Conservation (phyloP, 2,329 filamentous ascomycete species). For the Rhytidhysteron rufulum region DNA sequence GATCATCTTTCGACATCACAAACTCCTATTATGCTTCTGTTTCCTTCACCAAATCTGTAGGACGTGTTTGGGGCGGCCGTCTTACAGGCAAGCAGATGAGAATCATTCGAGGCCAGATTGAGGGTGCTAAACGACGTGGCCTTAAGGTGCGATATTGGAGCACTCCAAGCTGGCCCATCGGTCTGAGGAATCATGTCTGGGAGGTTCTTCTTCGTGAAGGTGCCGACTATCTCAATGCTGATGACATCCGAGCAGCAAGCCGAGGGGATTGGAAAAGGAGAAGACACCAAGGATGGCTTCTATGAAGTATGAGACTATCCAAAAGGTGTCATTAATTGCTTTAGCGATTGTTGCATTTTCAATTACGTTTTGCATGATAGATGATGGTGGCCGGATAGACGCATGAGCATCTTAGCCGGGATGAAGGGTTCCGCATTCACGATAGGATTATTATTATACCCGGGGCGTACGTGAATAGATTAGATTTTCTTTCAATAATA, state of each 20-base stretch:
- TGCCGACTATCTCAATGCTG: constrained; percentile 55
- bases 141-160: constrained; percentile 57
- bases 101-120: constrained; percentile 49
- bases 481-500: too few species aligned
- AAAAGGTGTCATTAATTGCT: too few species aligned
- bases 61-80: constrained; percentile 45
- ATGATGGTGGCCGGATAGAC: too few species aligned
- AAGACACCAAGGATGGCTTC: constrained; percentile 22
- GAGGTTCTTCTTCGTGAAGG: constrained; percentile 50
- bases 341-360: too few species aligned
- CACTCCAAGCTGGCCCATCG: constrained; percentile 53
- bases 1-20: constrained; percentile 36
- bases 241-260: constrained; percentile 51
- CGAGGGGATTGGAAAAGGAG: constrained; percentile 44
- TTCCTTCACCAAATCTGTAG: constrained; percentile 54
- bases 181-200: constrained; percentile 54
- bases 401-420: too few species aligned
- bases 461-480: too few species aligned
- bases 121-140: constrained; percentile 48
- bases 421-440: too few species aligned
- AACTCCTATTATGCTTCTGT: constrained; percentile 67
- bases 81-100: constrained; percentile 46
- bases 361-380: too few species aligned
- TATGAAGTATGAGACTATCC: too few species aligned
- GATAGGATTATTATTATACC: too few species aligned